These are phyloP conservation scores for Penicillium crystallinum DNA, from an alignment of 495 filamentous ascomycete genomes.

Conservation along the genomic window DNA sequence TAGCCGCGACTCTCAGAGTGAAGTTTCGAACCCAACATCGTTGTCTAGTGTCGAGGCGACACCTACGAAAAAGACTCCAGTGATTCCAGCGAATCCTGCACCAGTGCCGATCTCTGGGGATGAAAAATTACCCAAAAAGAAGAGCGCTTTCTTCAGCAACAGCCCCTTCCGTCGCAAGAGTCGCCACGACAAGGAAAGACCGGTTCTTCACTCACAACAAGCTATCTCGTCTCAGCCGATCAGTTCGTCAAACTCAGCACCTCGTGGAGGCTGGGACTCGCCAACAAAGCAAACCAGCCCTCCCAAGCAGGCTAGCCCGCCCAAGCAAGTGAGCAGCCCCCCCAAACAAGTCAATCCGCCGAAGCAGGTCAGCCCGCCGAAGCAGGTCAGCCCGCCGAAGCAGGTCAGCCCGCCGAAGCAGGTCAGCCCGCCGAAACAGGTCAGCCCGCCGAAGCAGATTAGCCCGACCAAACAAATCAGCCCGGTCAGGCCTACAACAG, in stretches of 20 bases:
- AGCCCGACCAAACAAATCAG: constrained; percentile 26
- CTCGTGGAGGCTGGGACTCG: constrained; percentile 36
- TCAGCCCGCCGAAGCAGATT: background rate
- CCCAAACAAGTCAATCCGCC: constrained; percentile 12
- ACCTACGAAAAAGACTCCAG: constrained; percentile 59
- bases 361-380: background rate
- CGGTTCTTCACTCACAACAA: constrained; percentile 27
- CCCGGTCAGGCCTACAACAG: constrained; percentile 25
- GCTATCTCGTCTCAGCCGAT: constrained; percentile 20
- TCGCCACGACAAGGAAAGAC: constrained; percentile 71
- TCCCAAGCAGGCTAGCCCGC: background rate
- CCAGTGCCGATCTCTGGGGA: constrained; percentile 40
- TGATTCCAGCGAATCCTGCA: constrained; percentile 54
- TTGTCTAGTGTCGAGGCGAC: constrained; percentile 70
- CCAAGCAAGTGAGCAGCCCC: constrained; percentile 16
- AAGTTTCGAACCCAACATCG: constrained; percentile 84
- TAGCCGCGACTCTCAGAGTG: constrained; percentile 87
- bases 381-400: background rate
- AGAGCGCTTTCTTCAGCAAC: constrained; percentile 90
- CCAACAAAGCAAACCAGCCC: constrained; percentile 14
- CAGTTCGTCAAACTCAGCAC: constrained; percentile 1
- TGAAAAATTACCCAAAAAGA: constrained; percentile 70
- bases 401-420: background rate
- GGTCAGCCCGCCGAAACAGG: constrained; percentile 19
- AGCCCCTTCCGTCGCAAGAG: constrained; percentile 95